These are phyloP conservation scores for Trichosporon faecale DNA, from an alignment of 1,284 basidiomycete species.

Conservation along the genomic window DNA sequence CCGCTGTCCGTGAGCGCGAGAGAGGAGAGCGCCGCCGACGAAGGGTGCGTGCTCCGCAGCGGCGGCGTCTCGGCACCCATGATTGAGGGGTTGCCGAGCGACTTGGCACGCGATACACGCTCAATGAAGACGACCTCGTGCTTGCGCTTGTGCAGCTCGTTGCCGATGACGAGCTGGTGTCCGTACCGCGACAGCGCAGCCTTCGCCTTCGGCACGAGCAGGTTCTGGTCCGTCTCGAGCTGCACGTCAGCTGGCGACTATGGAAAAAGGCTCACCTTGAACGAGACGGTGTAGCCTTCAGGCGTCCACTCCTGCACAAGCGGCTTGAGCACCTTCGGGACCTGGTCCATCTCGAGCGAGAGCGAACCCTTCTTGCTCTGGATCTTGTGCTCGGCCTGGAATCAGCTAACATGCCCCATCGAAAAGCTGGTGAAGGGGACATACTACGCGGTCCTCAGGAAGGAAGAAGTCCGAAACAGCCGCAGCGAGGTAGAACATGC, in stretches of 20 bases:
- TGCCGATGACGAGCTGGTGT: conserved; percentile 95
- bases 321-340: conserved; percentile 90
- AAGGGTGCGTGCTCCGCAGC: conserved; percentile 6
- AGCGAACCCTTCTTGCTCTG: conserved; percentile 92
- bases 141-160: conserved; percentile 85
- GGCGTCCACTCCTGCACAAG: conserved; percentile 92
- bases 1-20: neutral
- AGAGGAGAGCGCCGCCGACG: neutral
- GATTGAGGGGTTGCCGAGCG: conserved; percentile 13
- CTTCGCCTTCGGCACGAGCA: conserved; percentile 87
- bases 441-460: conserved; percentile 79
- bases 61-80: conserved; percentile 20
- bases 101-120: conserved; percentile 22
- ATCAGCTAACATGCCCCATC: neutral
- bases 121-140: conserved; percentile 85
- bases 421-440: conserved; percentile 38
- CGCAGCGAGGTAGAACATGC: conserved; percentile 94
- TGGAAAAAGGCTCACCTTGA: conserved; percentile 70
- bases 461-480: conserved; percentile 98
- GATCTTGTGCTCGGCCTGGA: conserved; percentile 93
- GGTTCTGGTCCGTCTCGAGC: conserved; percentile 83
- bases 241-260: conserved; percentile 45
- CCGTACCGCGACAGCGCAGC: conserved; percentile 87
- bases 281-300: conserved; percentile 88
- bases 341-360: conserved; percentile 96